Percentiles rank a stretch among this genome's conserved stretches.
Conservation (phyloP, 441 rosid genomes). For the Eruca vesicaria region DNA sequence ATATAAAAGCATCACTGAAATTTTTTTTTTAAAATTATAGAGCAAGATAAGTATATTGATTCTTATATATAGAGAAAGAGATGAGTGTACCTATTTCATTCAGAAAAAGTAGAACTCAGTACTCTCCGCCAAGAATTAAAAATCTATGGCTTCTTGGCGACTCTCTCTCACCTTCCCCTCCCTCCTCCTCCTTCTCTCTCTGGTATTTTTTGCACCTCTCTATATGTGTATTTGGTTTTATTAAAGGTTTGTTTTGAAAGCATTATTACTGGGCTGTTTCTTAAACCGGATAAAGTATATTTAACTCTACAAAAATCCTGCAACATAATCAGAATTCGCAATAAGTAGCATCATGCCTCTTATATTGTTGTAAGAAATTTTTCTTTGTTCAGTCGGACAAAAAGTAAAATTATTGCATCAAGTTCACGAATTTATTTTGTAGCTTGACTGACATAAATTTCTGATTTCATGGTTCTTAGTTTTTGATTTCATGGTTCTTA, state of each 20-base stretch:
- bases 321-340: background rate
- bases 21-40: too few relatives aligned
- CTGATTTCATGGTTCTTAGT: slow-evolving; percentile 7
- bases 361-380: background rate
- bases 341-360: background rate
- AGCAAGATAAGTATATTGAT: background rate
- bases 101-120: slow-evolving; percentile 18
- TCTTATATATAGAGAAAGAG: slow-evolving; percentile 15
- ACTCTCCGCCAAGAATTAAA: background rate
- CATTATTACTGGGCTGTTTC: background rate
- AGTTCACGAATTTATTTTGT: background rate
- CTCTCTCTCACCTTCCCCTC: slow-evolving; percentile 11
- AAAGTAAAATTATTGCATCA: background rate
- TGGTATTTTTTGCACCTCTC: slow-evolving; percentile 16
- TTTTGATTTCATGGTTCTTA: slow-evolving; percentile 4
- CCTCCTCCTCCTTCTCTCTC: slow-evolving; percentile 28
- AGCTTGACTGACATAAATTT: background rate
- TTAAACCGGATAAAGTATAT: background rate
- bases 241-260: background rate
- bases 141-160: slow-evolving; percentile 25
- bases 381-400: background rate
- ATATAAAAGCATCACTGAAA: background rate
- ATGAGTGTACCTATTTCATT: background rate
- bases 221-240: background rate
- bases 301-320: background rate